These are phyloP conservation scores for Hypholoma sublateritium DNA, from an alignment of 768 basidiomycete genomes.

Conservation along the genomic window DNA sequence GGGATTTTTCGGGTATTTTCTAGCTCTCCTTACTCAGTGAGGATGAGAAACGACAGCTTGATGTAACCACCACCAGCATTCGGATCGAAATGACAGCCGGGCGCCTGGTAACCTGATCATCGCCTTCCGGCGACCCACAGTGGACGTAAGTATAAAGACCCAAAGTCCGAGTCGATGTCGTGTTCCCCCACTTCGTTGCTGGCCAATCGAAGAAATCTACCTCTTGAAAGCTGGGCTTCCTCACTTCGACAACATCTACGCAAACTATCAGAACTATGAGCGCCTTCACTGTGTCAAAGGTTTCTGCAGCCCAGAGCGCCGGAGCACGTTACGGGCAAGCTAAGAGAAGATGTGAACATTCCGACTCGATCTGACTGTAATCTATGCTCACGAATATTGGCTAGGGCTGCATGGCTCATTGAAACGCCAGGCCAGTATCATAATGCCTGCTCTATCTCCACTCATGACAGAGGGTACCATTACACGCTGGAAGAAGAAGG, in stretches of 20 bases:
- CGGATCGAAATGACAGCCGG: background rate
- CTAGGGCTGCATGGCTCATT: slow-evolving; percentile 36
- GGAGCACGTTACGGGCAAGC: slow-evolving; percentile 19
- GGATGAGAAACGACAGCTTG: too few species aligned
- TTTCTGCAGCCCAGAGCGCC: slow-evolving; percentile 21
- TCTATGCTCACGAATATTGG: background rate
- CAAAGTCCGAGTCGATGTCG: background rate
- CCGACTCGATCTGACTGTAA: background rate
- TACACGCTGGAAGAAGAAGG: slow-evolving; percentile 74
- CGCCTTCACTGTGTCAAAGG: slow-evolving; percentile 23
- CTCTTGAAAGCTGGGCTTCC: background rate
- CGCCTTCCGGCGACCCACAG: background rate
- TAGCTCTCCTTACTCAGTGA: too few species aligned
- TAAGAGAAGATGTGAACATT: slow-evolving; percentile 25
- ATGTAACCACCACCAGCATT: background rate
- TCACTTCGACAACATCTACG: background rate
- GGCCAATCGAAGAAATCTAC: slow-evolving; percentile 13
- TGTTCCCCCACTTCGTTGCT: slow-evolving; percentile 17
- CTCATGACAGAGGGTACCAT: slow-evolving; percentile 87
- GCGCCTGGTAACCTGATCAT: background rate
- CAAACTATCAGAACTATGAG: slow-evolving; percentile 16
- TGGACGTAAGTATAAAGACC: background rate
- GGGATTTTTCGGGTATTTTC: too few species aligned
- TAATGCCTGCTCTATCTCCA: slow-evolving; percentile 90
- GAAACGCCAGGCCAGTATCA: slow-evolving; percentile 31